Evolutionary conservation across 202 grass and related monocot species (phyloP).

Genomic region (Bolboschoenoplectus hybrid): DNA sequence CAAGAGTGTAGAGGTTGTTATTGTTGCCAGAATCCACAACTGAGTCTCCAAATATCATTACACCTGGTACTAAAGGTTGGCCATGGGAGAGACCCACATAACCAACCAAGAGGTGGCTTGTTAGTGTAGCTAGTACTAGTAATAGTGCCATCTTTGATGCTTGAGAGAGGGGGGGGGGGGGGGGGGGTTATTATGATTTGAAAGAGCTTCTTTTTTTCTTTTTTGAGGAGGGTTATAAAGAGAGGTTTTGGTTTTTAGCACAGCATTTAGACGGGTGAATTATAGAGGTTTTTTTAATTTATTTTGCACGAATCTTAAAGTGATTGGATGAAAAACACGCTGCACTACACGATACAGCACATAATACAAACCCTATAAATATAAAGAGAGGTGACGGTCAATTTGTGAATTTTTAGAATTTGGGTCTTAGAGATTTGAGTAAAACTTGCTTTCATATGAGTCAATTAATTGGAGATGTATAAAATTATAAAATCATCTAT

Average conservation of each 20-base stretch:
- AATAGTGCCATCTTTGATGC: conserved; percentile 32
- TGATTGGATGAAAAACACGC: too few relatives aligned
- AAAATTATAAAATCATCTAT: neutral
- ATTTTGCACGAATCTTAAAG: too few relatives aligned
- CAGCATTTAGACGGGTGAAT: too few relatives aligned
- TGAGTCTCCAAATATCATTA: conserved; percentile 65
- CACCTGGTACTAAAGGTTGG: conserved; percentile 42
- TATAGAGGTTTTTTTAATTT: too few relatives aligned
- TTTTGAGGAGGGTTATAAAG: neutral
- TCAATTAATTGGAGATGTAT: neutral
- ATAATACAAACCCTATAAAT: too few relatives aligned
- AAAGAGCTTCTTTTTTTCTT: neutral
- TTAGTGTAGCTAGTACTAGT: conserved; percentile 24
- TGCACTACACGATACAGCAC: too few relatives aligned
- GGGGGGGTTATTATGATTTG: conserved; percentile 5
- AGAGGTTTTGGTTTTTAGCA: neutral
- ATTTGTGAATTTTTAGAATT: neutral
- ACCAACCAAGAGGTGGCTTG: conserved; percentile 28
- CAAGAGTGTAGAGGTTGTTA: conserved; percentile 52
- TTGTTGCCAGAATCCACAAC: conserved; percentile 73
- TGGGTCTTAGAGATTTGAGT: neutral
- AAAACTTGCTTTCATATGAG: neutral
- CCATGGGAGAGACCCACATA: conserved; percentile 28
- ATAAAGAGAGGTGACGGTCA: neutral
- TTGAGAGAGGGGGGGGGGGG: neutral